phyloP scores from a whole-genome alignment of 2,329 filamentous ascomycete species.

The Pestalotiopsis sp. region DNA sequence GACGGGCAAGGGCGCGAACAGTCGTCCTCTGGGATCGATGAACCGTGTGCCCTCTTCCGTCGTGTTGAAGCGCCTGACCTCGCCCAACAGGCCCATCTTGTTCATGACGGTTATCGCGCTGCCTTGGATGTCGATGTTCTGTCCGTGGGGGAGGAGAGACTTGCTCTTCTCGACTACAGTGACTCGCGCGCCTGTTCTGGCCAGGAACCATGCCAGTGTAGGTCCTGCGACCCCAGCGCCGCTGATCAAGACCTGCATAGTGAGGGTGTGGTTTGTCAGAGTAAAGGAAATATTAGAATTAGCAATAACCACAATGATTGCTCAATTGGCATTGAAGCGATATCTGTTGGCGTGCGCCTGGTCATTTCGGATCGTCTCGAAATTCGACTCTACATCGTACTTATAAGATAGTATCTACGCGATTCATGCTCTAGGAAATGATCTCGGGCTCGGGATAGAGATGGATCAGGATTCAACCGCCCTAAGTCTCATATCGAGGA shows the following conservation, averaged over 20 bases:
- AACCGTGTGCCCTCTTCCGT: slow-evolving; percentile 4
- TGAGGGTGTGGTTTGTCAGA: background rate
- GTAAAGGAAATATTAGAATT: background rate
- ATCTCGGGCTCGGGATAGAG: background rate
- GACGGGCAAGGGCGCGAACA: slow-evolving; percentile 5
- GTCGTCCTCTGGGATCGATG: background rate
- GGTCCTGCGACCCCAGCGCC: slow-evolving; percentile 8
- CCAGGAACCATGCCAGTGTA: slow-evolving; percentile 11
- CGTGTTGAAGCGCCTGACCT: slow-evolving; percentile 1
- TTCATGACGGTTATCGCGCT: background rate
- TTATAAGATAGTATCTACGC: too few species aligned
- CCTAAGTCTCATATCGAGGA: background rate
- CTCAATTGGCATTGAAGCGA: background rate
- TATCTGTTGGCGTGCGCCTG: background rate
- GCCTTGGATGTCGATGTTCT: slow-evolving; percentile 7
- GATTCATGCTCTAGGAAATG: background rate
- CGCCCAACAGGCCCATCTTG: slow-evolving; percentile 10
- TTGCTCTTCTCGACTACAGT: slow-evolving; percentile 4
- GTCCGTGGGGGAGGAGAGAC: background rate
- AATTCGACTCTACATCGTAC: too few species aligned
- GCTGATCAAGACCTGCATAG: slow-evolving; percentile 9
- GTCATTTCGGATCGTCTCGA: background rate
- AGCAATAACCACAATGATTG: background rate
- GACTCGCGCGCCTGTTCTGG: background rate
- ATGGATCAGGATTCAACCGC: background rate